phyloP scores from a whole-genome alignment of 257 asterid species.

The Solanum clarkiae region DNA sequence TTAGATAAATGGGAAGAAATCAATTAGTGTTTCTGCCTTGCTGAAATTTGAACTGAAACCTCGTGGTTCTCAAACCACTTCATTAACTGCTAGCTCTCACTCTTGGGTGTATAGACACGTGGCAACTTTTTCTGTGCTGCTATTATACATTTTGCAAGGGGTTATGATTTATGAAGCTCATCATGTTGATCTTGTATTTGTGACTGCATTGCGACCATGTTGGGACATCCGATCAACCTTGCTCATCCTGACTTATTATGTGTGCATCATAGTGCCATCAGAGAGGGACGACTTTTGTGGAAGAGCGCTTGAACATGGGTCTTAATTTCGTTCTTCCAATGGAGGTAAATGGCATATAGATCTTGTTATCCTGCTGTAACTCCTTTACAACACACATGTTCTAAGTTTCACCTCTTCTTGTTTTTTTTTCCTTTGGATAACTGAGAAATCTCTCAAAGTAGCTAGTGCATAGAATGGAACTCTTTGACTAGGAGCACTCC shows the following conservation, averaged over 20 bases:
- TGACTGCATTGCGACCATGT: neutral
- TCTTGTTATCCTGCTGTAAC: neutral
- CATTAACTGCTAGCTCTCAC: too few relatives aligned
- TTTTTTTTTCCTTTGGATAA: neutral
- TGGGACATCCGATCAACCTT: neutral
- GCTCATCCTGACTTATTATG: neutral
- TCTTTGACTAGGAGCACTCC: neutral
- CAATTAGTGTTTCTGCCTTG: too few relatives aligned
- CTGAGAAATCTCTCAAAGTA: neutral
- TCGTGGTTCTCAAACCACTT: too few relatives aligned
- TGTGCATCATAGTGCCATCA: neutral
- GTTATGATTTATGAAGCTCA: neutral
- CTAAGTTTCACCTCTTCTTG: neutral
- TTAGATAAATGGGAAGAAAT: too few relatives aligned
- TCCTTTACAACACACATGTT: neutral
- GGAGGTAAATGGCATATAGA: neutral
- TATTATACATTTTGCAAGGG: too few relatives aligned
- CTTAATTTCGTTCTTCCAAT: constrained; percentile 1
- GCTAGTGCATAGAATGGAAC: neutral
- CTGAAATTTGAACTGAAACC: too few relatives aligned
- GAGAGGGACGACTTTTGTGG: constrained; percentile 8
- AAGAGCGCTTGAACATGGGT: constrained; percentile 10
- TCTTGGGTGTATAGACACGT: too few relatives aligned
- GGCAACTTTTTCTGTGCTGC: too few relatives aligned
- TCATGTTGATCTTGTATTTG: neutral